A percentile compares a stretch with the other conserved stretches of the same genome.
These are phyloP conservation scores for Kwoniella heveanensis DNA, from an alignment of 768 basidiomycete genomes.

Conservation along the genomic window DNA sequence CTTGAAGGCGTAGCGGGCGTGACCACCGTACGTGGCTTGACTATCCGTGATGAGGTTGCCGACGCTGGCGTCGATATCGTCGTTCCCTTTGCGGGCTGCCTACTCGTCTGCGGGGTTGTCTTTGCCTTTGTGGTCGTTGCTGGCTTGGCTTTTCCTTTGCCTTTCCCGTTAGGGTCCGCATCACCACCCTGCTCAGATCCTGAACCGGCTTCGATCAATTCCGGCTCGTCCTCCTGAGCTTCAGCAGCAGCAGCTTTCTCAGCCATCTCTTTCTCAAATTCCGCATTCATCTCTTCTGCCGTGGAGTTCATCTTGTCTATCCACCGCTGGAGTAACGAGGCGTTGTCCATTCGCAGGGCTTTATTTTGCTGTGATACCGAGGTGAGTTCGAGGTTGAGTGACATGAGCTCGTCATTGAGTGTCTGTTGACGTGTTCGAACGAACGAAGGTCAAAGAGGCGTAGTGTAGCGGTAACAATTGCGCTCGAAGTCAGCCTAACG, in stretches of 20 bases:
- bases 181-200: not conserved
- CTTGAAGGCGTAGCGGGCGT: not conserved
- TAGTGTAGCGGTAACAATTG: no score
- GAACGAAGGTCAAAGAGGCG: no score
- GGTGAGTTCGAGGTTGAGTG: conserved; percentile 84
- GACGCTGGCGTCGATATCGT: not conserved
- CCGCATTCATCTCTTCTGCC: conserved; percentile 93
- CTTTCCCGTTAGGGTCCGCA: not conserved
- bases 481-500: no score
- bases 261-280: conserved; percentile 49
- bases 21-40: not conserved
- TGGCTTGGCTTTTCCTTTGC: conserved; percentile 12
- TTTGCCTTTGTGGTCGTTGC: not conserved
- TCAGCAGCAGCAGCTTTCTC: conserved; percentile 4
- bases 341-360: conserved; percentile 87
- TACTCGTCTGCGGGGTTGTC: no score
- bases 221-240: not conserved
- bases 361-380: conserved; percentile 86
- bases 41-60: not conserved
- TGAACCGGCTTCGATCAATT: not conserved
- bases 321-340: conserved; percentile 93
- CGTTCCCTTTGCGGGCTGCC: no score
- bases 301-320: conserved; percentile 90
- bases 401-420: conserved; percentile 91
- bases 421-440: conserved; percentile 61